phyloP scores from a whole-genome alignment of 192 early-diverging fungal species.

The Spinellus fusiger region DNA sequence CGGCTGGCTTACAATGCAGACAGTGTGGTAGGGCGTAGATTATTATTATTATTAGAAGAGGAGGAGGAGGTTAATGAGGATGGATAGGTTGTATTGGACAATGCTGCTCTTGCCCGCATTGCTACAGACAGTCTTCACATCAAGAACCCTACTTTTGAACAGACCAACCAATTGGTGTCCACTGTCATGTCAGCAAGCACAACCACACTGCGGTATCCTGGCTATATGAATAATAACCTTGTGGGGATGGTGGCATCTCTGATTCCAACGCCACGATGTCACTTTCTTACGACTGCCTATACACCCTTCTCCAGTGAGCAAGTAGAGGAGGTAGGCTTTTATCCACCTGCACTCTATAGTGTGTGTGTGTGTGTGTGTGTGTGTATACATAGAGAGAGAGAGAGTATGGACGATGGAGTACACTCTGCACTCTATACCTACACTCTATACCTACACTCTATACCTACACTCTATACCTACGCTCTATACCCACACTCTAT shows the following conservation, averaged over 20 bases:
- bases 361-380: too few relatives aligned
- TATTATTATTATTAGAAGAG: too few relatives aligned
- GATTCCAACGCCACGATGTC: slow-evolving; percentile 97
- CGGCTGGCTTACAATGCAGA: slow-evolving; percentile 89
- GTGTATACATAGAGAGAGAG: too few relatives aligned
- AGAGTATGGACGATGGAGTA: too few relatives aligned
- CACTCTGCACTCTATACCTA: too few relatives aligned
- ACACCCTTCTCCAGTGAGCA: slow-evolving; percentile 96
- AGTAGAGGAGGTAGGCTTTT: slow-evolving; percentile 75
- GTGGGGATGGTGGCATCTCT: slow-evolving; percentile 92
- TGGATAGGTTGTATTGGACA: slow-evolving; percentile 89
- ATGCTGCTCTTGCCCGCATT: slow-evolving; percentile 89
- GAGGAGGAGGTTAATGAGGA: background rate
- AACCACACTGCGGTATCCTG: slow-evolving; percentile 94
- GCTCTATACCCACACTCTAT: background rate
- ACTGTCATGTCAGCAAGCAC: slow-evolving; percentile 98
- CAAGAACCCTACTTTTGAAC: slow-evolving; percentile 88
- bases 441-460: too few relatives aligned
- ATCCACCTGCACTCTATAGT: too few relatives aligned
- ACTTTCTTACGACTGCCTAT: slow-evolving; percentile 91
- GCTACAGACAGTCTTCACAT: slow-evolving; percentile 90
- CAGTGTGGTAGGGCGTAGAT: slow-evolving; percentile 63
- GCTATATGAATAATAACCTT: slow-evolving; percentile 99
- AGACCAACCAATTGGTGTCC: slow-evolving; percentile 97
- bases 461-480: too few relatives aligned